phyloP scores from a whole-genome alignment of 805 yeast species.

The Zygosaccharomyces kombuchaensis region DNA sequence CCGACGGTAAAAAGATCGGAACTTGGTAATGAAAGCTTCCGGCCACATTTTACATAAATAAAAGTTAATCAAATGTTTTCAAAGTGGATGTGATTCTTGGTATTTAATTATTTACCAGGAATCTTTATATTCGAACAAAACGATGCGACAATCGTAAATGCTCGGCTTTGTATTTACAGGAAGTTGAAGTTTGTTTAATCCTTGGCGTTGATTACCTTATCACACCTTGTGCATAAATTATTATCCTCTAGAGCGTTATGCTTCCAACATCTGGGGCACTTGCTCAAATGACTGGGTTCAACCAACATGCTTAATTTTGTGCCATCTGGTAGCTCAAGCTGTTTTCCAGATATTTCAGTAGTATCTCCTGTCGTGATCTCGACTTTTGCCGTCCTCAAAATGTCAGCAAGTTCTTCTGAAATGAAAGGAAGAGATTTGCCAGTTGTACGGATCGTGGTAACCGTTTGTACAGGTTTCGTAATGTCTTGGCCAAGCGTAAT shows the following conservation, averaged over 20 bases:
- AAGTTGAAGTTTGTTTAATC: neutral
- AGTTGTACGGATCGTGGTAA: slow-evolving; percentile 27
- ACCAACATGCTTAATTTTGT: slow-evolving; percentile 37
- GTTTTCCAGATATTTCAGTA: slow-evolving; percentile 12
- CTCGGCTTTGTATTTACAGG: neutral
- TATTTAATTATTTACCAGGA: slow-evolving; percentile 5
- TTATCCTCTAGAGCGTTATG: slow-evolving; percentile 49
- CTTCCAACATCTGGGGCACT: slow-evolving; percentile 97
- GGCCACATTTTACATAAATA: too few relatives aligned
- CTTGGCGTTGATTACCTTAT: slow-evolving; percentile 29
- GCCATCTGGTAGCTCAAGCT: slow-evolving; percentile 28
- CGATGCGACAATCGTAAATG: neutral
- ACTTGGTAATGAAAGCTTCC: too few relatives aligned
- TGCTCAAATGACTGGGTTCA: slow-evolving; percentile 39
- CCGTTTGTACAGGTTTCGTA: slow-evolving; percentile 27
- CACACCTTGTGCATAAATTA: slow-evolving; percentile 65
- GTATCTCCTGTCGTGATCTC: slow-evolving; percentile 33
- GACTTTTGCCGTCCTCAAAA: slow-evolving; percentile 62
- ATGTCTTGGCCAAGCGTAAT: slow-evolving; percentile 19
- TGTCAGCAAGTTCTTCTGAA: slow-evolving; percentile 48
- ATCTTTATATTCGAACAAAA: too few relatives aligned
- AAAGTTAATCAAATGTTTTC: neutral
- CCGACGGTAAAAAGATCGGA: too few relatives aligned
- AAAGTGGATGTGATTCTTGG: neutral
- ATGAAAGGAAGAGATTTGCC: slow-evolving; percentile 13